phyloP scores from a whole-genome alignment of 805 yeast species.

The Yarrowia sp. region DNA sequence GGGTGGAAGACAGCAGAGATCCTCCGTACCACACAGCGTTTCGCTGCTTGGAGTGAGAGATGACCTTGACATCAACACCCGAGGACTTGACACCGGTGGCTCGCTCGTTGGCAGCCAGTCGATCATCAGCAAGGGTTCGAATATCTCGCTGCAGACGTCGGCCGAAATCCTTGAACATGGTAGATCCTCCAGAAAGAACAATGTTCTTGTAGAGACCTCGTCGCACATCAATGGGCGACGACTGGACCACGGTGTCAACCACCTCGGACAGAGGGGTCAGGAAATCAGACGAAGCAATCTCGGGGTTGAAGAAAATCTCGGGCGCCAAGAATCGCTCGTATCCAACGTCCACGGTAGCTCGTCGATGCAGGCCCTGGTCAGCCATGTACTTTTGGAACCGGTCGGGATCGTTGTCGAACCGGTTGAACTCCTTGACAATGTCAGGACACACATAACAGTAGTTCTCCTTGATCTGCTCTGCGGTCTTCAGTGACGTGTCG shows the following conservation, averaged over 20 bases:
- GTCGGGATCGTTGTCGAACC: constrained; percentile 90
- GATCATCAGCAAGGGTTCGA: constrained; percentile 78
- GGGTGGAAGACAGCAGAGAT: constrained; percentile 90
- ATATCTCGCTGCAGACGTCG: constrained; percentile 95
- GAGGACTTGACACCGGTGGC: constrained; percentile 71
- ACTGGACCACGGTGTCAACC: constrained; percentile 91
- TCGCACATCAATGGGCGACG: constrained; percentile 96
- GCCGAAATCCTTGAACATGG: constrained; percentile 98
- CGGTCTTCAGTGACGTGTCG: constrained; percentile 90
- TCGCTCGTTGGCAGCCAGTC: constrained; percentile 78
- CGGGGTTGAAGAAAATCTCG: constrained; percentile 98
- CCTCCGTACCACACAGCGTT: constrained; percentile 99
- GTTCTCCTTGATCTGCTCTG: constrained; percentile 94
- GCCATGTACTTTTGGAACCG: constrained; percentile 90
- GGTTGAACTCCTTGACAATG: constrained; percentile 91
- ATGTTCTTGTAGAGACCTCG: constrained; percentile 93
- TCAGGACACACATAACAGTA: constrained; percentile 97
- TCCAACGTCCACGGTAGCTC: constrained; percentile 82
- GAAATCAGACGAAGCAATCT: constrained; percentile 91
- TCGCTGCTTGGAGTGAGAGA: constrained; percentile 94
- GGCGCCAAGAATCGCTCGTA: constrained; percentile 98
- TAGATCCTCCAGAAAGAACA: constrained; percentile 95
- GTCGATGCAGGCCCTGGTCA: constrained; percentile 65
- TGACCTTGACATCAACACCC: constrained; percentile 96
- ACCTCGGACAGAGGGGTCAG: constrained; percentile 94